Evolutionary conservation across 768 basidiomycete genomes (phyloP), one percentile per base, ranked within the genome.

Genomic region (Kwoniella dejecticola): DNA sequence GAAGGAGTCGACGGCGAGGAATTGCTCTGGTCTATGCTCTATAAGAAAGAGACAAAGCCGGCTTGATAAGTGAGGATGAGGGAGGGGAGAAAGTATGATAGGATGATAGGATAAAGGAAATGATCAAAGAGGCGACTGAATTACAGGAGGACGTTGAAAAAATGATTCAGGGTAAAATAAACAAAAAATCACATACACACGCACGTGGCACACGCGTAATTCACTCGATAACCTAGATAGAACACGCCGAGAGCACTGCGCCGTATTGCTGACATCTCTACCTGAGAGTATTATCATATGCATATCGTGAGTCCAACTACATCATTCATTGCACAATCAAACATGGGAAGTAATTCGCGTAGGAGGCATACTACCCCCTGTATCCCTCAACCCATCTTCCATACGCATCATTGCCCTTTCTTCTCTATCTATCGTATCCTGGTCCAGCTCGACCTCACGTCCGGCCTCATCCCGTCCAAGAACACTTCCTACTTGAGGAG

Each of bases 371-470:
- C 33, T 47, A 48, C 33, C 52, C 5, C 52, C 60, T n/a, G 52
- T 56, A 13, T 62, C 60, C 36, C 60, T 54, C 46, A 48, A 42
- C 7, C 46, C 53, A 41, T 47, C 60, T 49, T 62, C 60, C n/a
- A 62, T 11, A 11, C 46, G 23, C 3, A 54, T 11, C 29, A 54
- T 33, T 12, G 46, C 45, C 21, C 52, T 54, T 2, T 23, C 42
- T 8, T 33, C 12, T 33, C 38, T 41, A 33, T 52, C 60, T 29
- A n/a, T 29, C 33, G 47, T 29, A n/a, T 15, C 36, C 13, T 36
- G 40, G 24, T 36, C 55, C 7, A 36, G 11, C 13, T 31, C 31
- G 0, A 19, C 48, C 19, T 17, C 48, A 17, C n/a, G 26, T 29
- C 30, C 26, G 12, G n/a, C 26, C 17, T 15, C n/a, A 30, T 46